phyloP scores from a whole-genome alignment of 2,329 filamentous ascomycete genomes.

The Colletotrichum paranaense region DNA sequence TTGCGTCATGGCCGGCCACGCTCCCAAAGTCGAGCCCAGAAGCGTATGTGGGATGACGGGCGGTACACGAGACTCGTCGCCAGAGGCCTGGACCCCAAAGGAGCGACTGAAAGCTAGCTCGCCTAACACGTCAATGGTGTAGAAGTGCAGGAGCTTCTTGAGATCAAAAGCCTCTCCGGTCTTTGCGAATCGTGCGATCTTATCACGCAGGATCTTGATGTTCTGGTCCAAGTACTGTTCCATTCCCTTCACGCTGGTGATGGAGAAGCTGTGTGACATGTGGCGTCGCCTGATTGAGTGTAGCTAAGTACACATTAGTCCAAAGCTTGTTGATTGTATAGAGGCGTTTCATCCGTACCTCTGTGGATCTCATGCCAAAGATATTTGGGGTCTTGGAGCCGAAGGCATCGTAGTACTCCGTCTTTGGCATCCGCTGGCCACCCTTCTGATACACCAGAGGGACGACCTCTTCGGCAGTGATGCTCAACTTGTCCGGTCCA shows the following conservation, averaged over 20 bases:
- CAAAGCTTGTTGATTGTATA: background rate
- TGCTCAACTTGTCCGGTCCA: conserved; percentile 21
- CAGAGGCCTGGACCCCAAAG: conserved; percentile 43
- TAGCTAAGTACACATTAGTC: background rate
- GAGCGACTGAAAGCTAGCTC: conserved; percentile 46
- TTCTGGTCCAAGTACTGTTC: conserved; percentile 46
- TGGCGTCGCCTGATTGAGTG: conserved; percentile 14
- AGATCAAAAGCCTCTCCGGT: conserved; percentile 42
- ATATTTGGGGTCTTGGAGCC: conserved; percentile 14
- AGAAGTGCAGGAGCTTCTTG: conserved; percentile 43
- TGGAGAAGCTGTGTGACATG: conserved; percentile 25
- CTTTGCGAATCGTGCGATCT: conserved; percentile 33
- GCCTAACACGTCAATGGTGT: conserved; percentile 42
- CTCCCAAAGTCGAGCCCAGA: conserved; percentile 43
- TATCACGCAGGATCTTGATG: conserved; percentile 42
- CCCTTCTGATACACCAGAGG: conserved; percentile 25
- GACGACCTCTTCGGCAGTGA: conserved; percentile 26
- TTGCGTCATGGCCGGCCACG: conserved; percentile 41
- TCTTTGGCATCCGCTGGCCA: conserved; percentile 23
- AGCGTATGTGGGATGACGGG: conserved; percentile 47
- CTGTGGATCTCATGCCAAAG: conserved; percentile 17
- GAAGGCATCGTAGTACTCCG: conserved; percentile 22
- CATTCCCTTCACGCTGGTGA: conserved; percentile 46
- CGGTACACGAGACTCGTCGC: conserved; percentile 43
- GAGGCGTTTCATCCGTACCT: background rate